phyloP scores from a whole-genome alignment of 495 filamentous ascomycete species.

The Podospora comata region DNA sequence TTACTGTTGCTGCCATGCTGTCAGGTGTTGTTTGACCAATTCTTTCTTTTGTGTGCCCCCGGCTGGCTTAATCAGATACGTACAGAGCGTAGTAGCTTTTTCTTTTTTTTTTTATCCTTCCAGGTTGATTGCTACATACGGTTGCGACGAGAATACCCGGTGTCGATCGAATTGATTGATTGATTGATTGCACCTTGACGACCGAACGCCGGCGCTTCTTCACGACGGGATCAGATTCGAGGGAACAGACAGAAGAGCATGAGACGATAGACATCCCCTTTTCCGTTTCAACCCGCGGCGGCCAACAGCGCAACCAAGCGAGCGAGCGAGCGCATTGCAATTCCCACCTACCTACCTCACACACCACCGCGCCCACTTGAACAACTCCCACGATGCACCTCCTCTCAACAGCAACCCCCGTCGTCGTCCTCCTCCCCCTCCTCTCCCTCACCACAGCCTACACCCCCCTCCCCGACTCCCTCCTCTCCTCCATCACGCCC shows the following conservation, averaged over 20 bases:
- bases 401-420: slow-evolving; percentile 8
- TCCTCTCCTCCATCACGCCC: slow-evolving; percentile 60
- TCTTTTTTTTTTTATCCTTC: neutral
- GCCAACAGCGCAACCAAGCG: too few relatives aligned
- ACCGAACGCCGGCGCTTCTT: neutral
- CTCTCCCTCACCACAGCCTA: slow-evolving; percentile 50
- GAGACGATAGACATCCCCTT: neutral
- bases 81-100: neutral
- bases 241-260: neutral
- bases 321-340: neutral
- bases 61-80: neutral
- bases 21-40: neutral
- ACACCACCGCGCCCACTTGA: neutral
- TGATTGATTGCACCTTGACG: neutral
- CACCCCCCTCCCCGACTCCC: slow-evolving; percentile 66
- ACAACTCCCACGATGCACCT: slow-evolving; percentile 10
- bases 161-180: neutral
- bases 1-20: neutral
- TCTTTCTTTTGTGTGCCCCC: neutral
- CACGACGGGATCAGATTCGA: neutral
- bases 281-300: neutral
- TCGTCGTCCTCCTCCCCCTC: slow-evolving; percentile 18
- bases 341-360: neutral
- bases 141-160: neutral
- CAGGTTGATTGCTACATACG: neutral